These are phyloP conservation scores for Flaveria robusta DNA, from an alignment of 129 eudicot genomes.

Conservation along the genomic window DNA sequence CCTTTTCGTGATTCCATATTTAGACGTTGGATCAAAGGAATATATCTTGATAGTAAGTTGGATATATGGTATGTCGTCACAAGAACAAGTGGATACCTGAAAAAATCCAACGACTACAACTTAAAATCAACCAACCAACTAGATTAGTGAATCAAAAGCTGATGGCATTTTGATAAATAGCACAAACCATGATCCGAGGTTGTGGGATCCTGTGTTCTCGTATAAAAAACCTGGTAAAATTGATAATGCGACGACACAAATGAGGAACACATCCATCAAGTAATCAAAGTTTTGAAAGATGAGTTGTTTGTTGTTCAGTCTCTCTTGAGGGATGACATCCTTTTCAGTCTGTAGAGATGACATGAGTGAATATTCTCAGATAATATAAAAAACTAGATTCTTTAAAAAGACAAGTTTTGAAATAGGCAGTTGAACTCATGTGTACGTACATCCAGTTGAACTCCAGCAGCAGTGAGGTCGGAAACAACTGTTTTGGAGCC, in stretches of 20 bases:
- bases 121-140: not conserved
- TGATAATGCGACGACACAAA: conserved; percentile 10
- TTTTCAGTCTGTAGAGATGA: not conserved
- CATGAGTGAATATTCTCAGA: not conserved
- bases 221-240: conserved; percentile 13
- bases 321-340: not conserved
- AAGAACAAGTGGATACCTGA: conserved; percentile 59
- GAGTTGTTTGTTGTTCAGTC: conserved; percentile 13
- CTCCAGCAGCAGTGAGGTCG: not conserved
- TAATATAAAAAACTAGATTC: not conserved
- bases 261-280: conserved; percentile 2
- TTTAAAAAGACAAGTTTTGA: not conserved
- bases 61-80: conserved; percentile 56
- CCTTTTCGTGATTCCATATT: conserved; percentile 52
- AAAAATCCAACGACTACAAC: not conserved
- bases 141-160: not conserved
- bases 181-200: not conserved
- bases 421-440: not conserved
- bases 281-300: conserved; percentile 1
- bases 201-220: conserved; percentile 14
- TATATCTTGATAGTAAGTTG: conserved; percentile 53
- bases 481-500: conserved; percentile 10
- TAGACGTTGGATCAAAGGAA: conserved; percentile 48
- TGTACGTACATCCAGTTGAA: not conserved
- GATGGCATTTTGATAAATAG: not conserved